Percentiles rank a stretch among this genome's conserved stretches.
Conservation (phyloP, 2,329 filamentous ascomycete species). For the Apiospora hydei region DNA sequence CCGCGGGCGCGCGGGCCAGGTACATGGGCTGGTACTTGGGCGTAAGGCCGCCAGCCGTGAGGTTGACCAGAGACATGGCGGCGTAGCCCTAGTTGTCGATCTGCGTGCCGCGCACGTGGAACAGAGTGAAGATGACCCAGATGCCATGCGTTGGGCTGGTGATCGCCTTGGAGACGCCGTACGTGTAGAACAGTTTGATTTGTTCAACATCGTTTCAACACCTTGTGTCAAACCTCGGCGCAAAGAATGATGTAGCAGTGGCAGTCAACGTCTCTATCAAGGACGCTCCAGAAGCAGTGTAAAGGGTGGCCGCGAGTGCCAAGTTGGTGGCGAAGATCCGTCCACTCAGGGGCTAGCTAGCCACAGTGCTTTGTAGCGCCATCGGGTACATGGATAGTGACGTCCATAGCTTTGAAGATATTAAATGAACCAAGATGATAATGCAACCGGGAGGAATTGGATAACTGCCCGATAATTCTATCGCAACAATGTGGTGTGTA, state of each 20-base stretch:
- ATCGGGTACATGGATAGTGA: background rate
- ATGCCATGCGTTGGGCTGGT: background rate
- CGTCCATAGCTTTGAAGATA: background rate
- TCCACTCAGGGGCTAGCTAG: background rate
- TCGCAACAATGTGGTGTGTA: too few relatives aligned
- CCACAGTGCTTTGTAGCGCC: background rate
- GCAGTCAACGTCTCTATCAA: background rate
- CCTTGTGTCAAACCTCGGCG: background rate
- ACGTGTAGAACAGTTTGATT: background rate
- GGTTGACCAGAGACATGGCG: background rate
- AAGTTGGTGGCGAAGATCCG: background rate
- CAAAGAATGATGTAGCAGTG: background rate
- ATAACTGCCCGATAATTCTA: too few relatives aligned
- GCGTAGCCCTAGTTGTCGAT: background rate
- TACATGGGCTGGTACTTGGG: background rate
- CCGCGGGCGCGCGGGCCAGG: background rate
- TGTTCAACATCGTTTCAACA: background rate
- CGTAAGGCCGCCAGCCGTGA: background rate
- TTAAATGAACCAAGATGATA: background rate
- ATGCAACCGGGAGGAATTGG: background rate
- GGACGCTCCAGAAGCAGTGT: background rate
- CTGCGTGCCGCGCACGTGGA: background rate
- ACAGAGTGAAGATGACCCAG: background rate
- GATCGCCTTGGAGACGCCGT: background rate
- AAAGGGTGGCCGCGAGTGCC: background rate